These are phyloP conservation scores for Geotrichum carabidarum DNA, from an alignment of 1,139 yeast genomes.

Conservation along the genomic window DNA sequence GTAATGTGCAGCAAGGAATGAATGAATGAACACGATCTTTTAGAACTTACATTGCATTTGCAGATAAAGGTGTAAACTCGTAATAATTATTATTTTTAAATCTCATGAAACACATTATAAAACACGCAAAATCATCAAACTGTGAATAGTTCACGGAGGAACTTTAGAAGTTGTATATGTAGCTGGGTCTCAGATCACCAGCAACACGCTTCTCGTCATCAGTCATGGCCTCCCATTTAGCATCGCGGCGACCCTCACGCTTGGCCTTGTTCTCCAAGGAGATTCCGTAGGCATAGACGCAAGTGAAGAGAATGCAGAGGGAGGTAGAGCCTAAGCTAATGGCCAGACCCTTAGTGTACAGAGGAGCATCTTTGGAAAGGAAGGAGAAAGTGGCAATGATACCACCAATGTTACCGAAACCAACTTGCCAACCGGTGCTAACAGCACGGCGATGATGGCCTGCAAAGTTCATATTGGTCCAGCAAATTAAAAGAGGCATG, in stretches of 20 bases:
- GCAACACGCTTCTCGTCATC: constrained; percentile 46
- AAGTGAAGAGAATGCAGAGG: constrained; percentile 46
- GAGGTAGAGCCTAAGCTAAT: constrained; percentile 51
- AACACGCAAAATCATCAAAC: no score
- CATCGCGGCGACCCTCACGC: constrained; percentile 34
- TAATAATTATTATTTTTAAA: no score
- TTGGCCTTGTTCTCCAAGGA: constrained; percentile 37
- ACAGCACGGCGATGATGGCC: constrained; percentile 69
- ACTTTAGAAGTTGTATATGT: constrained; percentile 44
- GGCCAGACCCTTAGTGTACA: constrained; percentile 53
- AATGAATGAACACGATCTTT: no score
- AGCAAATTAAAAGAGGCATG: constrained; percentile 72
- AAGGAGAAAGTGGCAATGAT: constrained; percentile 64
- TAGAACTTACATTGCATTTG: no score
- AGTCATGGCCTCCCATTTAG: constrained; percentile 42
- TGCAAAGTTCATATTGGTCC: constrained; percentile 63
- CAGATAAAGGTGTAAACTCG: no score
- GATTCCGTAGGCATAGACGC: constrained; percentile 43
- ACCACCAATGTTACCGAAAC: constrained; percentile 81
- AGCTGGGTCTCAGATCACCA: constrained; percentile 66
- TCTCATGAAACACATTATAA: no score
- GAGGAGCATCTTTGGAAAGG: constrained; percentile 54
- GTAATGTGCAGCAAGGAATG: no score
- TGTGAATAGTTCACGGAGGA: no score
- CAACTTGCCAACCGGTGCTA: constrained; percentile 72